Evolutionary conservation across 768 basidiomycete genomes (phyloP).

Genomic region (Lanmaoa pseudosensibilis): DNA sequence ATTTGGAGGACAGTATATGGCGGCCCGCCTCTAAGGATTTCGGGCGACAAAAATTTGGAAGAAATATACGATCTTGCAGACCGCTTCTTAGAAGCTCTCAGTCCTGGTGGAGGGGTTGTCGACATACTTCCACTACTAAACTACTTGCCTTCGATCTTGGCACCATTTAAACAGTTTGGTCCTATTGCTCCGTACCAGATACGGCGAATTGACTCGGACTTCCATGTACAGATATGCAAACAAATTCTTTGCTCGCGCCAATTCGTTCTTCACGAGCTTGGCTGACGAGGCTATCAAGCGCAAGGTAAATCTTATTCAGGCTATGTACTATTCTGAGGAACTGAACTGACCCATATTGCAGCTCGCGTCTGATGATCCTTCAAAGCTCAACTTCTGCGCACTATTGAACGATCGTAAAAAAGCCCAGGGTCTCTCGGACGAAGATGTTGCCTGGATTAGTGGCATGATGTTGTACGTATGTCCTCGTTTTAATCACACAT

Average conservation of each 20-base stretch:
- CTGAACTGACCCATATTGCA: neutral
- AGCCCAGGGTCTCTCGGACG: constrained; percentile 1
- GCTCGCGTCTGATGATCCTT: constrained; percentile 4
- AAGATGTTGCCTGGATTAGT: constrained; percentile 11
- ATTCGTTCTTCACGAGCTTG: neutral
- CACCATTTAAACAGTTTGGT: constrained; percentile 11
- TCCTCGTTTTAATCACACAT: too few relatives aligned
- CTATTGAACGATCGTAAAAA: constrained; percentile 4
- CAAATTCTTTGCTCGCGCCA: constrained; percentile 6
- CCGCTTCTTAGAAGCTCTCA: neutral
- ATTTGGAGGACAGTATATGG: constrained; percentile 7
- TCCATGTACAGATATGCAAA: constrained; percentile 1
- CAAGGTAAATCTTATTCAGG: neutral
- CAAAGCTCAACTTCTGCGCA: constrained; percentile 6
- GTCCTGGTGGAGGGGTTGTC: constrained; percentile 7
- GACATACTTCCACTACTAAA: constrained; percentile 5
- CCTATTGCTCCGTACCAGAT: neutral
- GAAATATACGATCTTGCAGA: constrained; percentile 5
- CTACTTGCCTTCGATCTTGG: constrained; percentile 2
- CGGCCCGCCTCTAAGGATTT: constrained; percentile 3
- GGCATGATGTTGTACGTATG: constrained; percentile 6
- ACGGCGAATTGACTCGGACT: neutral
- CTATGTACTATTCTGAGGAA: neutral
- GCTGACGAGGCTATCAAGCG: constrained; percentile 7
- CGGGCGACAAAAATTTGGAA: constrained; percentile 4